Base-by-base conservation (phyloP, 805 yeast species). In the Ogataea kodamae region DNA sequence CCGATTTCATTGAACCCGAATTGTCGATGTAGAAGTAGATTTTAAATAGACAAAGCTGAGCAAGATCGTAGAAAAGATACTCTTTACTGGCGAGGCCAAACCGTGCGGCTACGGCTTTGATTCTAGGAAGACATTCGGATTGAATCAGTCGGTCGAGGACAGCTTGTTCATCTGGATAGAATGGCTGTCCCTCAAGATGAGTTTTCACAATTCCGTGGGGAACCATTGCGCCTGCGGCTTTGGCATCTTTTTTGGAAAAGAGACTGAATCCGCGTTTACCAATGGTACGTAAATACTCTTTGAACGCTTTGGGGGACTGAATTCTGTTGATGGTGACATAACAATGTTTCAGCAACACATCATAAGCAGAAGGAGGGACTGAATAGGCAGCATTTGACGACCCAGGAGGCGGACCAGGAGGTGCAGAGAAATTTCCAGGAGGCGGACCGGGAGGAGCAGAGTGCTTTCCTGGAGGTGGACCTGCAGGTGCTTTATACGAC, bases 1-100 rank as follows among this genome's bases (percentile, higher is more conserved):
- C 50, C 4, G 37, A 11, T 9, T 25, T 16, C 55, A 50, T 50
- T 8, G 53, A 48, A 9, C 52, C 52, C 1, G 55, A 50, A 24
- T 50, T 50, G 33, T 50, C 55, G 18, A 50, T 37, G 26, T 46
- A 48, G 17, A 50, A 46, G 10, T 30, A 18, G 18, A 50, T 22
- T 23, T 50, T 42, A 30, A 46, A 50, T 12, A 50, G 24, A 25
- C 52, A 48, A 20, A 50, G 28, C 30, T 50, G 55, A 15, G 46
- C 35, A 9, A 50, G 25, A 27, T 50, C 55, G 30, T 50, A 43
- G 13, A 50, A 47, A 11, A 45, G 33, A 30, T 40, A 49, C 26
- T 50, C 55, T 30, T 48, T 46, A 6, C 28, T 26, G 5, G 30
- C 26, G 9, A 47, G 24, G 8, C 36, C 35, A 28, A 48, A 48